phyloP scores from a whole-genome alignment of 305 asterid genomes.

The Withania somnifera region DNA sequence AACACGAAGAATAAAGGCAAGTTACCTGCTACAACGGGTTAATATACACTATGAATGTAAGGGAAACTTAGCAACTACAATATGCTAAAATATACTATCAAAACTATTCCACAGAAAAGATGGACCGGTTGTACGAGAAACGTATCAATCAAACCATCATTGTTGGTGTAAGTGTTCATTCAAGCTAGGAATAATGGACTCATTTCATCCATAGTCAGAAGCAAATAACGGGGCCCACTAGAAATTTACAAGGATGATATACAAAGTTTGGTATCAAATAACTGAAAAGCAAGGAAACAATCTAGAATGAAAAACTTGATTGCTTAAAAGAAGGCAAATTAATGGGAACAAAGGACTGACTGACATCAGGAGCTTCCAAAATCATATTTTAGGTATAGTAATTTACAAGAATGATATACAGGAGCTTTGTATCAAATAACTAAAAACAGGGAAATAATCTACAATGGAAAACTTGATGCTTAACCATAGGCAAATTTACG shows the following conservation, averaged over 20 bases:
- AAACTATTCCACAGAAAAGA: background rate
- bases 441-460: too few species aligned
- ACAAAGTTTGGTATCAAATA: background rate
- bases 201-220: background rate
- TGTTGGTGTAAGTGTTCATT: background rate
- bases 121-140: background rate
- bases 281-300: background rate
- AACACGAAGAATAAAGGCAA: background rate
- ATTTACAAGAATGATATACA: too few species aligned
- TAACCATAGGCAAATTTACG: too few species aligned
- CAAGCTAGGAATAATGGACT: background rate
- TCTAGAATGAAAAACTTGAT: background rate
- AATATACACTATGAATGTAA: background rate
- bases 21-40: background rate
- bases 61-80: background rate
- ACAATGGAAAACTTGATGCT: too few species aligned
- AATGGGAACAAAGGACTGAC: background rate
- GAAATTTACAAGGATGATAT: background rate
- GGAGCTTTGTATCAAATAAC: too few species aligned
- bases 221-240: background rate
- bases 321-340: background rate
- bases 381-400: background rate
- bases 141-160: background rate
- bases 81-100: background rate
- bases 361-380: background rate